Percentiles rank a stretch among this genome's conserved stretches.
Evolutionary conservation across 495 filamentous ascomycete species (phyloP).

Genomic region (Penicillium lagena): DNA sequence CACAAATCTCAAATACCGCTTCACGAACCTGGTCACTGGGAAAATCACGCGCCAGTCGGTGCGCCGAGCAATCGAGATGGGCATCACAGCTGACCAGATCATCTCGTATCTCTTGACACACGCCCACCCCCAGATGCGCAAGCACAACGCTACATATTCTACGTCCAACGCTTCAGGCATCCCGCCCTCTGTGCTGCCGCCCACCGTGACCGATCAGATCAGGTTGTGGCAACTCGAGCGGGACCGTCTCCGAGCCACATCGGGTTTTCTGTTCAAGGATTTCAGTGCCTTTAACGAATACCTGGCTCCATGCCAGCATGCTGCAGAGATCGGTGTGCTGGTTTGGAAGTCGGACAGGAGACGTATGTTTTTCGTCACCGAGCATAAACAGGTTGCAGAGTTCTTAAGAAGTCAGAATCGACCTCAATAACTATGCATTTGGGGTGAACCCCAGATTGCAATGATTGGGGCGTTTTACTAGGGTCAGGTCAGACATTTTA

Average conservation of each 20-base stretch:
- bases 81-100: conserved; percentile 92
- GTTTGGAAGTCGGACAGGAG: conserved; percentile 76
- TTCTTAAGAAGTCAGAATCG: conserved; percentile 60
- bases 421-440: conserved; percentile 5
- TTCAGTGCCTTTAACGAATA: conserved; percentile 75
- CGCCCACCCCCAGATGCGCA: conserved; percentile 87
- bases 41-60: conserved; percentile 83
- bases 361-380: conserved; percentile 80
- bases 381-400: conserved; percentile 74
- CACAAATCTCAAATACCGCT: conserved; percentile 74
- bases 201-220: conserved; percentile 97
- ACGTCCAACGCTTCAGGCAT: conserved; percentile 29
- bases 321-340: conserved; percentile 87
- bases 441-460: no score
- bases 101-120: conserved; percentile 82
- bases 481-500: no score
- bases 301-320: conserved; percentile 65
- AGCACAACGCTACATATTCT: conserved; percentile 46
- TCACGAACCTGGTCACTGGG: conserved; percentile 85
- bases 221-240: conserved; percentile 95
- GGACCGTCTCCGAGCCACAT: conserved; percentile 76
- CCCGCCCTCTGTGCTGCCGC: conserved; percentile 63
- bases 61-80: conserved; percentile 75
- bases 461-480: no score
- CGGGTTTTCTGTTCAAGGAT: conserved; percentile 85